phyloP scores from a whole-genome alignment of 2,329 filamentous ascomycete genomes.

The Nemania sp. region DNA sequence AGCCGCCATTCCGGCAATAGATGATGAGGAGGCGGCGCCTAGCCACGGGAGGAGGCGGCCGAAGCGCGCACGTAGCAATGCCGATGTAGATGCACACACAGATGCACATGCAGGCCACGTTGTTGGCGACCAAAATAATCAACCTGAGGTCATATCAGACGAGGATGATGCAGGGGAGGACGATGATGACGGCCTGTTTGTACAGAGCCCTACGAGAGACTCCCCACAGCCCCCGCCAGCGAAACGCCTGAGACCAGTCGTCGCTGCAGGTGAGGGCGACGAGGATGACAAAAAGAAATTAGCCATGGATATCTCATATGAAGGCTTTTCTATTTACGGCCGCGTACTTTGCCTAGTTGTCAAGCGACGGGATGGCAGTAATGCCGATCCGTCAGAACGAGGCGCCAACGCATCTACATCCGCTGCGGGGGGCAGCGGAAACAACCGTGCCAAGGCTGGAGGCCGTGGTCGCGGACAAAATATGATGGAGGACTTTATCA shows the following conservation, averaged over 20 bases:
- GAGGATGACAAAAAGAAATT: conserved; percentile 90
- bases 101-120: conserved; percentile 38
- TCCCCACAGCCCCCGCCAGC: conserved; percentile 57
- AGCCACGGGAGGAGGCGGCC: conserved; percentile 46
- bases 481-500: conserved; percentile 87
- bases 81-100: conserved; percentile 38
- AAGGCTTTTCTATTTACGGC: conserved; percentile 96
- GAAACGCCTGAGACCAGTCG: conserved; percentile 60
- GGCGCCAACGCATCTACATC: conserved; percentile 46
- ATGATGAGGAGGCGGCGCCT: conserved; percentile 46
- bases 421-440: conserved; percentile 49
- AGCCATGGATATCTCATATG: conserved; percentile 86
- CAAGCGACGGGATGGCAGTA: conserved; percentile 74
- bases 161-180: conserved; percentile 52
- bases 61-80: conserved; percentile 51
- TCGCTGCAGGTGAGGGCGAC: conserved; percentile 48
- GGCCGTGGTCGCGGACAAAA: conserved; percentile 65
- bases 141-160: conserved; percentile 55
- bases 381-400: conserved; percentile 52
- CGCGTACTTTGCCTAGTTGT: conserved; percentile 92
- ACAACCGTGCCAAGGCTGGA: conserved; percentile 46
- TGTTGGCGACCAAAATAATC: conserved; percentile 48
- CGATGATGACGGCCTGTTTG: conserved; percentile 52
- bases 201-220: conserved; percentile 52
- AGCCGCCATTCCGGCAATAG: conserved; percentile 65